A percentile compares a stretch with the other conserved stretches of the same genome.
Conservation (phyloP, 495 filamentous ascomycete genomes). For the Cenococcum geophilum region DNA sequence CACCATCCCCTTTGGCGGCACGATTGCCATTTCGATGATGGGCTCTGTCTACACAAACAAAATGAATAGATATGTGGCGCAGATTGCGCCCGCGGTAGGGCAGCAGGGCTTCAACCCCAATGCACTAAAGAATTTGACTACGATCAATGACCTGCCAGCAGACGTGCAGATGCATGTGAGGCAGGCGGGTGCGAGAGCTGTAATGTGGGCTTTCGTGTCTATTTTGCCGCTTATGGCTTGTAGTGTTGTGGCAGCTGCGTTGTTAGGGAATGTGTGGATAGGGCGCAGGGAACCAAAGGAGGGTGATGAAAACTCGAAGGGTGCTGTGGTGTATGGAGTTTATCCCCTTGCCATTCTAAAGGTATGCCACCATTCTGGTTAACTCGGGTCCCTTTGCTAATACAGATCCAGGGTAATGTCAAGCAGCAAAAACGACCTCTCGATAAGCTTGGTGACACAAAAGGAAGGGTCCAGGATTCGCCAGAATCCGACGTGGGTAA, state of each 20-base stretch:
- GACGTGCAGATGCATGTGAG: constrained; percentile 30
- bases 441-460: too few relatives aligned
- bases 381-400: too few relatives aligned
- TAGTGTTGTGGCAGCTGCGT: constrained; percentile 41
- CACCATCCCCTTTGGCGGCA: constrained; percentile 52
- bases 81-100: constrained; percentile 18
- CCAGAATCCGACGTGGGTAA: too few relatives aligned
- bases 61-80: constrained; percentile 22
- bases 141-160: constrained; percentile 9
- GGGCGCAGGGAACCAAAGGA: constrained; percentile 21
- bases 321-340: background rate
- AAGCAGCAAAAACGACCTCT: too few relatives aligned
- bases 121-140: constrained; percentile 26
- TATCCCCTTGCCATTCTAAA: background rate
- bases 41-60: constrained; percentile 56
- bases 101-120: constrained; percentile 12
- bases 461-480: too few relatives aligned
- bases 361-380: background rate
- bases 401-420: too few relatives aligned
- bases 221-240: constrained; percentile 51
- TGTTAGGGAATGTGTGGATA: constrained; percentile 53
- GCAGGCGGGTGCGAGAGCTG: constrained; percentile 41
- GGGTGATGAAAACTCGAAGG: background rate
- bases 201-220: constrained; percentile 52
- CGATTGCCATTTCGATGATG: constrained; percentile 54